Base-by-base conservation (phyloP, 192 early-diverging fungal species). In the Umbelopsis vinacea region DNA sequence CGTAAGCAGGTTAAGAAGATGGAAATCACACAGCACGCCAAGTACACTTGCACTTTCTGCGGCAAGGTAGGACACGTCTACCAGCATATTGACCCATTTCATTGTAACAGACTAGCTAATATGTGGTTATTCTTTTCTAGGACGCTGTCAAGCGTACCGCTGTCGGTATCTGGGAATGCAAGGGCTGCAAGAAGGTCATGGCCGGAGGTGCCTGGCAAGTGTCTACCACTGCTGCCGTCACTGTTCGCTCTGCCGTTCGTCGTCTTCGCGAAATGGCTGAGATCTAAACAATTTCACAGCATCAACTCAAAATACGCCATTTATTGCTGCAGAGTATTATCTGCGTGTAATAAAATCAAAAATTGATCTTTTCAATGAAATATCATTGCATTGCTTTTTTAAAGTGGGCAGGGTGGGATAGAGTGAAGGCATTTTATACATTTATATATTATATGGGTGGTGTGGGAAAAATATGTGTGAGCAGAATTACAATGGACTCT, bases 1-100 rank as follows among this genome's bases (percentile, higher is more conserved):
- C 90, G 97, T 89, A 99, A 99, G 90, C 87, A 88, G 80, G 84
- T 88, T 67, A 96, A 96, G 91, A 96, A 96, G 92, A 97, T 98
- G 90, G 97, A 99, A 92, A 95, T 98, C 85, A 94, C 96, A 82
- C 97, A 99, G 88, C 97, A 99, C 89, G 88, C 92, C 83, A 95
- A 95, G 88, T 99, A 99, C 94, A 97, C 94, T 76, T 99, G 97
- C 89, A 92, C 95, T 78, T 99, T 99, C 96, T 99, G 97, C 88
- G 97, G 97, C 76, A 96, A 96, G 85, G 91, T 92, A 83, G 74
- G 72, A 47, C 26, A 14, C 45, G 47, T 1, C 29, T 67, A 45
- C n/a, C 23, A 35, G n/a, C 21, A 1, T 10, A 48, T 26, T 8
- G 15, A 29, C 46, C 23, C 38, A 21, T 17, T 69, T 29, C 2